These are phyloP conservation scores for Oldenlandia corymbosa DNA, from an alignment of 257 asterid genomes.

Conservation along the genomic window DNA sequence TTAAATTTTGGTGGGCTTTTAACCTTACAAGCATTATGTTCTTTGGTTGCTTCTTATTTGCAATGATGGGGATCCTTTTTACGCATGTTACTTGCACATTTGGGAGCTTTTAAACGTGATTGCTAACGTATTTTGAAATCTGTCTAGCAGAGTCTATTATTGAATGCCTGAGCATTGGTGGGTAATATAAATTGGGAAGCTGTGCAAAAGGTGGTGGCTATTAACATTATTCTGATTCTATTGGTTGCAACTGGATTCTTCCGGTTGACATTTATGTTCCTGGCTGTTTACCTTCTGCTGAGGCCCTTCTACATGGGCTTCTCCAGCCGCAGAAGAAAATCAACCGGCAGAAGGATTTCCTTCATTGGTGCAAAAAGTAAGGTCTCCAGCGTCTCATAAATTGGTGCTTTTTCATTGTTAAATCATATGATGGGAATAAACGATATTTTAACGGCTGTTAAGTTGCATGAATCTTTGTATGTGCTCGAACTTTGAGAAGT, in stretches of 20 bases:
- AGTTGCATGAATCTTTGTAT: slow-evolving; percentile 6
- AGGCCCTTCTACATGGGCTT: slow-evolving; percentile 86
- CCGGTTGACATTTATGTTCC: slow-evolving; percentile 95
- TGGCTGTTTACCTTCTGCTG: slow-evolving; percentile 95
- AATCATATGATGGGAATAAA: neutral
- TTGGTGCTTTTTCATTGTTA: no score
- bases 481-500: slow-evolving; percentile 2
- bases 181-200: slow-evolving; percentile 99
- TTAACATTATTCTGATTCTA: slow-evolving; percentile 85
- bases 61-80: no score
- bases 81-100: neutral
- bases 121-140: slow-evolving; percentile 5
- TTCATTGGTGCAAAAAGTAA: slow-evolving; percentile 89
- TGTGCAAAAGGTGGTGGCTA: slow-evolving; percentile 99
- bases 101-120: neutral
- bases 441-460: no score
- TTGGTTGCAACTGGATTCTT: slow-evolving; percentile 89
- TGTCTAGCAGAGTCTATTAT: slow-evolving; percentile 68
- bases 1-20: no score
- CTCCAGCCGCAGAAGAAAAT: slow-evolving; percentile 97
- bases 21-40: no score
- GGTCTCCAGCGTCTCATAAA: no score
- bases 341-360: slow-evolving; percentile 90
- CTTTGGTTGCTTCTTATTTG: no score
- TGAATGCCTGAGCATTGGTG: slow-evolving; percentile 99